A percentile compares a stretch with the other conserved stretches of the same genome.
phyloP scores from a whole-genome alignment of 495 filamentous ascomycete genomes.

The Xylaria longipes region DNA sequence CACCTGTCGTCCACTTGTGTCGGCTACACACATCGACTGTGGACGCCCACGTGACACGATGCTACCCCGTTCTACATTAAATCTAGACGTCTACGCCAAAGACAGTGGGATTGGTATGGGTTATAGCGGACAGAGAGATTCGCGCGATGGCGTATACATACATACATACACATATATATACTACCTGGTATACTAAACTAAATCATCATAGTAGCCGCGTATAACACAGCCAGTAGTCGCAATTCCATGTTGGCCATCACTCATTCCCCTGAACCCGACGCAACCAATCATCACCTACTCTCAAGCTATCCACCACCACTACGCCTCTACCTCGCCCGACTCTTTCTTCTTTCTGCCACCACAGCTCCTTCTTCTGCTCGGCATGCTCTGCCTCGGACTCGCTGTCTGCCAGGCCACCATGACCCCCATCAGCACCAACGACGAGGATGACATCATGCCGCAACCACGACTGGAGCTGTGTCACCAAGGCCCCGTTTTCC shows the following conservation, averaged over 20 bases:
- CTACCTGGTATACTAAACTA: not conserved
- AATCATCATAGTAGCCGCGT: not conserved
- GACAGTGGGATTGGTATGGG: not conserved
- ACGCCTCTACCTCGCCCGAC: conserved; percentile 87
- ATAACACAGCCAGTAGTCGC: not conserved
- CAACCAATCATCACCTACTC: conserved; percentile 83
- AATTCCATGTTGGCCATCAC: conserved; percentile 45
- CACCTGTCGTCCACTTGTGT: not conserved
- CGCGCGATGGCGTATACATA: not conserved
- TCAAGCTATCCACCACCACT: conserved; percentile 79
- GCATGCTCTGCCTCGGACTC: conserved; percentile 74
- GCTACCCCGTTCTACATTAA: not conserved
- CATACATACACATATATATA: not conserved
- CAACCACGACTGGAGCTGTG: conserved; percentile 82
- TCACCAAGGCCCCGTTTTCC: conserved; percentile 69
- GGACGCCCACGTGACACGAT: not conserved
- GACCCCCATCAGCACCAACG: conserved; percentile 81
- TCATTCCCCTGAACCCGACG: conserved; percentile 75
- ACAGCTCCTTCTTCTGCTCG: conserved; percentile 59
- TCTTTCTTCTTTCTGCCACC: conserved; percentile 83
- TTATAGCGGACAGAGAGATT: not conserved
- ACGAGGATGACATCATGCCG: conserved; percentile 80
- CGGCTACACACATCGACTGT: not conserved
- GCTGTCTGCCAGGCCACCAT: conserved; percentile 87
- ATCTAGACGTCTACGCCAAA: not conserved